These are phyloP conservation scores for Aureobasidium musti DNA, from an alignment of 2,329 filamentous ascomycete genomes.

Conservation along the genomic window DNA sequence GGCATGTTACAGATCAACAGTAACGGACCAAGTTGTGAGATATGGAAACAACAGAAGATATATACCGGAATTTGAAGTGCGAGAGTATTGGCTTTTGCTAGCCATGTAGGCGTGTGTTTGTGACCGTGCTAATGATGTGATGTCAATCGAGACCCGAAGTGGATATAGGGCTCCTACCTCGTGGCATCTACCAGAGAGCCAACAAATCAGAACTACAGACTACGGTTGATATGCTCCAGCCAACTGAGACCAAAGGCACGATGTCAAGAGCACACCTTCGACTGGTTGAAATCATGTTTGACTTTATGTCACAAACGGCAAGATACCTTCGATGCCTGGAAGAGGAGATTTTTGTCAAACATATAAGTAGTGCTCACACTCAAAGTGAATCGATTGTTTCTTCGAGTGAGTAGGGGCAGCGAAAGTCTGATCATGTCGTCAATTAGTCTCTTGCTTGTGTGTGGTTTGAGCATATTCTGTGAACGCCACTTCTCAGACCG, in stretches of 20 bases:
- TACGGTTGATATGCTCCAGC: background rate
- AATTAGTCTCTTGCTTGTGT: background rate
- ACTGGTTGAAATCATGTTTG: background rate
- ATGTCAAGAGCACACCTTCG: background rate
- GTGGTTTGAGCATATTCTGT: background rate
- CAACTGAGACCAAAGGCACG: background rate
- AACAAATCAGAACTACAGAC: background rate
- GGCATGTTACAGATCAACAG: background rate
- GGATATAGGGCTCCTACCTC: background rate
- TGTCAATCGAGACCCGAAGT: background rate
- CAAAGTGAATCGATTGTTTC: background rate
- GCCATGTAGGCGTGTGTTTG: slow-evolving; percentile 1
- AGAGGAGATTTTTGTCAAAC: background rate
- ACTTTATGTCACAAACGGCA: background rate
- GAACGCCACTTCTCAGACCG: no score
- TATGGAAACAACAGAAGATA: no score
- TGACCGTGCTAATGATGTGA: background rate
- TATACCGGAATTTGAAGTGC: background rate
- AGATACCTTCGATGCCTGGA: no score
- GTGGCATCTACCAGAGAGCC: background rate
- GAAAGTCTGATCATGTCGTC: background rate
- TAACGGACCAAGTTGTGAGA: background rate
- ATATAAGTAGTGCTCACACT: no score
- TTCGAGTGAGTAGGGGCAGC: background rate
- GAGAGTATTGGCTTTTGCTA: background rate